These are phyloP conservation scores for Camellia japonica DNA, from an alignment of 148 eudicot genomes.

Conservation along the genomic window DNA sequence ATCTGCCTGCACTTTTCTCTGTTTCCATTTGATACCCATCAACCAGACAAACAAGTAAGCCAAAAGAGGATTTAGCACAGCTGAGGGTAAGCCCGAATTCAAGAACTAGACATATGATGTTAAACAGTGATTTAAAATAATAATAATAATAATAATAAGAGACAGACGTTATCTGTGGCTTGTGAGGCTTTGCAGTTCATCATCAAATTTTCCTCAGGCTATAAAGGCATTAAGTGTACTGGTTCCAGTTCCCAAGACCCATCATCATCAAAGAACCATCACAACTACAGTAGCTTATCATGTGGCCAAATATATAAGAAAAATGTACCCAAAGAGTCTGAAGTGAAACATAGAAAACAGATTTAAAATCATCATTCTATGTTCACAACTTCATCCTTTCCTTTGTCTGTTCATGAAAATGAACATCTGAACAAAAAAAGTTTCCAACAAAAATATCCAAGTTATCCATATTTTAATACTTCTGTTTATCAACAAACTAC, in stretches of 20 bases:
- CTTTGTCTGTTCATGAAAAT: too few species aligned
- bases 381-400: background rate
- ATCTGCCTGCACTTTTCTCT: background rate
- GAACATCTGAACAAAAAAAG: too few species aligned
- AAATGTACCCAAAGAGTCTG: background rate
- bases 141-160: too few species aligned
- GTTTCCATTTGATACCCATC: background rate
- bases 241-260: background rate
- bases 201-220: background rate
- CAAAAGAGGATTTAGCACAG: background rate
- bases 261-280: background rate
- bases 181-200: background rate
- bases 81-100: background rate
- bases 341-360: background rate
- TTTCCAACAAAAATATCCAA: too few species aligned
- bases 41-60: background rate
- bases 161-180: background rate
- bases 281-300: background rate
- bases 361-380: background rate
- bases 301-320: background rate
- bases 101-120: background rate
- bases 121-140: background rate
- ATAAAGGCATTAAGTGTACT: background rate
- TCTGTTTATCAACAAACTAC: too few species aligned
- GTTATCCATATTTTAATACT: too few species aligned